Evolutionary conservation across 1,284 basidiomycete genomes (phyloP), one percentile per base, ranked within the genome.

Genomic region (Golubevia pallescens): DNA sequence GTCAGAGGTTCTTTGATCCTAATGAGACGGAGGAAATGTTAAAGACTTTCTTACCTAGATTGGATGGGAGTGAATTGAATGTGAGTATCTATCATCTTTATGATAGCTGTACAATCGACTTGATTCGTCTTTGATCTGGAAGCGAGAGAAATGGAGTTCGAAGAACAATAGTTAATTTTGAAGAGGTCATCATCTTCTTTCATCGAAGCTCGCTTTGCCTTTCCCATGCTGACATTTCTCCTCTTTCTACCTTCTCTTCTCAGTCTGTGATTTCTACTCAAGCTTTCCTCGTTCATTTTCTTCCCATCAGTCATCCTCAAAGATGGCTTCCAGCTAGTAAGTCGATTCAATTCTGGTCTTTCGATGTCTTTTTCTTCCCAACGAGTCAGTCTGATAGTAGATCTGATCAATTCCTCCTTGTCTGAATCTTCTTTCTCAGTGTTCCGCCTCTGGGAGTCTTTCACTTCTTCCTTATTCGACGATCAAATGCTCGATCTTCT

Each of bases 21-120:
- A 90, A 91, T 61, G 93, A 94, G 59, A 92, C 93, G 57, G 91
- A 93, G 73, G 92, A 93, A 71, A 98, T 99, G 93, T 90, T 99
- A 24, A 88, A 90, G 32, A 89, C 89, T 1, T 92, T 94, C 77
- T 73, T 93, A 14, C 93, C 92, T 6, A 87, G 88, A 67, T 88
- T 95, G 69, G 92, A 94, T 77, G 92, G 91, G 38, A 90, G 89
- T 48, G 89, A 89, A 70, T 86, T 94, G 71, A 90, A 93, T 86
- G 92, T 92, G 74, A 84, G 91, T 86, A n/a, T n/a, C n/a, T n/a
- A n/a, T n/a, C n/a, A n/a, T n/a, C n/a, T n/a, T n/a, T n/a, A n/a
- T n/a, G n/a, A n/a, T n/a, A n/a, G n/a, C n/a, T n/a, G n/a, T n/a
- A n/a, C n/a, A n/a, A n/a, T n/a, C n/a, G n/a, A n/a, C n/a, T n/a